Base-by-base conservation (phyloP, 257 asterid species). In the Datura wrightii region DNA sequence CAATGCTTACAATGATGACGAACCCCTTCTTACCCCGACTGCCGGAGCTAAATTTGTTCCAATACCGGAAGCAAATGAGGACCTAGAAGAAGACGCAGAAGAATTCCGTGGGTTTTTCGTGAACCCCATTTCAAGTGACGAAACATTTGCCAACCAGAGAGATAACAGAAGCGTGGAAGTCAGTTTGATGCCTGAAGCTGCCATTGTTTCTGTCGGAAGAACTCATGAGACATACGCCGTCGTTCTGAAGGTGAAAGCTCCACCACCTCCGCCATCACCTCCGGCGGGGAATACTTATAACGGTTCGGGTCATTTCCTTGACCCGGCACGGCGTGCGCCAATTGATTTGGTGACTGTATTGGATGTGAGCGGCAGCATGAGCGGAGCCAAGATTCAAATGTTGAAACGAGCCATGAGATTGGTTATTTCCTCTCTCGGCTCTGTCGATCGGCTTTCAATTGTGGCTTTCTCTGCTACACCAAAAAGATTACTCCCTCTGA, bases 381-480 rank as follows among this genome's bases (percentile, higher is more conserved):
- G 86, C 11, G 98, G 98, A 8, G 90, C 97, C 34, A 96, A 96
- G 94, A 92, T 96, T 24, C 95, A 94, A 84, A 93, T 94, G 99
- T 85, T 94, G 50, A 94, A 96, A 87, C 90, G 98, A 69, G 94
- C 99, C 79, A 92, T 96, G 97, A 92, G 94, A 2, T 67, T 96
- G 60, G 98, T 96, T 59, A 87, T 96, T 85, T 94, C 98, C 10
- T 96, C 99, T 0, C 95, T 96, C 87, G 89, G 97, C 93, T 91
- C 98, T 39, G 90, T 93, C 39, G 99, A 96, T 83, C 97, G 99
- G 58, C 97, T 96, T 76, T 96, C 96, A 0, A 83, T 96, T 10
- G 88, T 94, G 37, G 88, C 95, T 0, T 94, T 93, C 79, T 87
- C 99, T 36, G 92, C 94, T 5, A 34, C 88, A 3, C 95, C 99